Evolutionary conservation across 2,329 filamentous ascomycete species (phyloP).

Genomic region (Trichoderma polysporum): DNA sequence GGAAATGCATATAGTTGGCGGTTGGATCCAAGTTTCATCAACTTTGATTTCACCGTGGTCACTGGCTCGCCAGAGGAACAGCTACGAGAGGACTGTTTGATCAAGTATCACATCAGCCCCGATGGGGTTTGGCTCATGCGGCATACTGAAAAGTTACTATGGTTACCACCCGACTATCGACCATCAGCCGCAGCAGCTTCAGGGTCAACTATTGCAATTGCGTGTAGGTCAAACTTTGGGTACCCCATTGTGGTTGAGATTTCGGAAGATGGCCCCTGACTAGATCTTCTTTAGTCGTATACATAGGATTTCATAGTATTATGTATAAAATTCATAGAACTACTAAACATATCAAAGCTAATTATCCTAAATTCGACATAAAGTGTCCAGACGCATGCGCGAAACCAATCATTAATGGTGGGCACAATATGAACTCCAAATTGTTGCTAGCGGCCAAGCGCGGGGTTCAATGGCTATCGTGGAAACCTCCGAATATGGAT

Average conservation of each 20-base stretch:
- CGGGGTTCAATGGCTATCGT: too few relatives aligned
- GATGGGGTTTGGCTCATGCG: not conserved
- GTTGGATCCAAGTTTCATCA: not conserved
- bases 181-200: accelerated
- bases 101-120: not conserved
- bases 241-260: not conserved
- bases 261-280: not conserved
- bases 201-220: not conserved
- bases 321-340: too few relatives aligned
- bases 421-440: too few relatives aligned
- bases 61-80: not conserved
- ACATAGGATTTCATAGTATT: too few relatives aligned
- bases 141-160: not conserved
- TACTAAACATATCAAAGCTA: too few relatives aligned
- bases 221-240: accelerated
- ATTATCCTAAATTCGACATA: too few relatives aligned
- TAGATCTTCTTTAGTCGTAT: too few relatives aligned
- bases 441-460: too few relatives aligned
- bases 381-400: too few relatives aligned
- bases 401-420: too few relatives aligned
- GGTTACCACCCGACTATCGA: not conserved
- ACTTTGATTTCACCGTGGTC: not conserved
- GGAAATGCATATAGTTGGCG: too few relatives aligned
- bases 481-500: too few relatives aligned
- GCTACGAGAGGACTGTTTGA: not conserved